Conservation (phyloP, 2,329 filamentous ascomycete species). For the Chrysosporium keratinophilum region DNA sequence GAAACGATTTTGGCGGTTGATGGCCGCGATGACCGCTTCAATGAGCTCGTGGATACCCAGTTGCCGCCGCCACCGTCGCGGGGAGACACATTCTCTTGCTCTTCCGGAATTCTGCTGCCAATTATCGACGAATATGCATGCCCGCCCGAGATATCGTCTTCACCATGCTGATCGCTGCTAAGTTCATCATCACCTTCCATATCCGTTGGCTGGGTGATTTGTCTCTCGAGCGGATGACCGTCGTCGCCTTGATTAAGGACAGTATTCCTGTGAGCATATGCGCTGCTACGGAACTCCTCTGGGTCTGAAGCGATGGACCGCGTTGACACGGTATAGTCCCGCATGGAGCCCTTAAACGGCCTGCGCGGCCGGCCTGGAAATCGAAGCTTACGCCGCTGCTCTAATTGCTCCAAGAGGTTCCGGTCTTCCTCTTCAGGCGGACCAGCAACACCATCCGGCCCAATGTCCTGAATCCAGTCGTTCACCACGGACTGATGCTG, state of each 20-base stretch:
- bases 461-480: slow-evolving; percentile 74
- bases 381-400: slow-evolving; percentile 39
- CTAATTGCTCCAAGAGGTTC: slow-evolving; percentile 49
- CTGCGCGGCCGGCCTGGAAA: slow-evolving; percentile 1
- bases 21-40: slow-evolving; percentile 31
- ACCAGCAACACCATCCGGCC: slow-evolving; percentile 41
- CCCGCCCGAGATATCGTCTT: slow-evolving; percentile 32
- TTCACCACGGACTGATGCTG: slow-evolving; percentile 66
- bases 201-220: slow-evolving; percentile 54
- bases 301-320: slow-evolving; percentile 50
- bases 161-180: slow-evolving; percentile 66
- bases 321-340: slow-evolving; percentile 42
- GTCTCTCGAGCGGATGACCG: background rate
- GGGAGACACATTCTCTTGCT: background rate
- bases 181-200: slow-evolving; percentile 84
- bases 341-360: slow-evolving; percentile 22
- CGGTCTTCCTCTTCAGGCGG: slow-evolving; percentile 53
- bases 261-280: background rate
- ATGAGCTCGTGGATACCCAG: slow-evolving; percentile 24
- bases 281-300: slow-evolving; percentile 34
- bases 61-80: slow-evolving; percentile 3
- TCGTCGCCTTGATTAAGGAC: background rate
- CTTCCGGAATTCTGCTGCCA: slow-evolving; percentile 16
- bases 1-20: slow-evolving; percentile 36
- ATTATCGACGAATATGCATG: slow-evolving; percentile 18